These are phyloP conservation scores for Globisporangium radiosum DNA, from an alignment of 352 stramenopile genomes.

Conservation along the genomic window DNA sequence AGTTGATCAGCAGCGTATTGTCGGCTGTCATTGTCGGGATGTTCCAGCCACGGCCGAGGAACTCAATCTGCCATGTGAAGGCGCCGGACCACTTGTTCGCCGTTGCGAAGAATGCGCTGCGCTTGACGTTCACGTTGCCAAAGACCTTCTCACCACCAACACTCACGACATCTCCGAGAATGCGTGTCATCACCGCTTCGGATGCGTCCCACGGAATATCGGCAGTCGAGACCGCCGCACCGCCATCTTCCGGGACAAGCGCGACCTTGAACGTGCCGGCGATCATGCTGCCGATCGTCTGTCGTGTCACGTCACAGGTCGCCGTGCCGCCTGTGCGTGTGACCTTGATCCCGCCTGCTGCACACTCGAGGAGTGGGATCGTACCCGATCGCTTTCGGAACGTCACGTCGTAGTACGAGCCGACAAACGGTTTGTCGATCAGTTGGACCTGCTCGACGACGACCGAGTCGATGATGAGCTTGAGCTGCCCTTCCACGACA, in stretches of 20 bases:
- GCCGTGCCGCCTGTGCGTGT: slow-evolving; percentile 17
- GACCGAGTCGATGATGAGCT: slow-evolving; percentile 46
- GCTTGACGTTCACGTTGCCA: slow-evolving; percentile 77
- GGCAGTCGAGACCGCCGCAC: slow-evolving; percentile 10
- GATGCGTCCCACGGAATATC: slow-evolving; percentile 74
- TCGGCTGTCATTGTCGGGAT: slow-evolving; percentile 70
- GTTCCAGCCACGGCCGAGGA: slow-evolving; percentile 73
- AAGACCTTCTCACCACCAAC: slow-evolving; percentile 64
- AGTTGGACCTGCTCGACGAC: slow-evolving; percentile 25
- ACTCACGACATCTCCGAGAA: slow-evolving; percentile 31
- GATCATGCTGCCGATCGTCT: slow-evolving; percentile 58
- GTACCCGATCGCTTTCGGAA: slow-evolving; percentile 57
- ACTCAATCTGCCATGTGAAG: slow-evolving; percentile 93
- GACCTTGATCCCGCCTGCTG: slow-evolving; percentile 19
- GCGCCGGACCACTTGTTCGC: slow-evolving; percentile 89
- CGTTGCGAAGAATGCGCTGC: slow-evolving; percentile 75
- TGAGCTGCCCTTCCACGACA: slow-evolving; percentile 38
- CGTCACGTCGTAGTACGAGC: slow-evolving; percentile 53
- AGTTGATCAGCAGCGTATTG: slow-evolving; percentile 18
- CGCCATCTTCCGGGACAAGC: slow-evolving; percentile 35
- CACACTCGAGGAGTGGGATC: slow-evolving; percentile 47
- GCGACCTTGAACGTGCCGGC: slow-evolving; percentile 54
- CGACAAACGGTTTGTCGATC: slow-evolving; percentile 46
- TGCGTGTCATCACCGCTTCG: slow-evolving; percentile 50
- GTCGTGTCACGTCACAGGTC: slow-evolving; percentile 28